phyloP scores from a whole-genome alignment of 2,329 filamentous ascomycete species.

The Epichloe sibirici region DNA sequence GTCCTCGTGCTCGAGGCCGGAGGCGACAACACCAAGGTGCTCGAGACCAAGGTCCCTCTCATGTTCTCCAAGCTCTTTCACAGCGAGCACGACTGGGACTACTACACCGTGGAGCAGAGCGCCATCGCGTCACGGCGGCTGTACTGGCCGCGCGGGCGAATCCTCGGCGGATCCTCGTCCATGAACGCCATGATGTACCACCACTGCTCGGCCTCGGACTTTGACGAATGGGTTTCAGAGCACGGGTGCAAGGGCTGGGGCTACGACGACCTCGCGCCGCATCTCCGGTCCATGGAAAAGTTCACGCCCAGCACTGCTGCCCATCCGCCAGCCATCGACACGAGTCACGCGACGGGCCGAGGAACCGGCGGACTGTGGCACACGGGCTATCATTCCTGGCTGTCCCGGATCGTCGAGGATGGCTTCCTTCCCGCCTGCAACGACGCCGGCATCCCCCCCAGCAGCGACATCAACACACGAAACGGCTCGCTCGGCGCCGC shows the following conservation, averaged over 20 bases:
- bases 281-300: conserved; percentile 10
- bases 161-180: conserved; percentile 12
- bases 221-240: conserved; percentile 10
- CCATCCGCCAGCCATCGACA: conserved; percentile 7
- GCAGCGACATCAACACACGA: conserved; percentile 9
- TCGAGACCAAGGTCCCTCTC: conserved; percentile 9
- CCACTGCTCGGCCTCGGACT: conserved; percentile 11
- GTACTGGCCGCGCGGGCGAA: conserved; percentile 13
- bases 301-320: conserved; percentile 9
- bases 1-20: conserved; percentile 11
- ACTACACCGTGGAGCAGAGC: conserved; percentile 11
- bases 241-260: conserved; percentile 11
- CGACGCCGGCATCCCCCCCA: conserved; percentile 6
- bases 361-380: conserved; percentile 9
- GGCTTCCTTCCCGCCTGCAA: conserved; percentile 10
- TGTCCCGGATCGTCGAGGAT: conserved; percentile 7
- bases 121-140: conserved; percentile 11
- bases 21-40: conserved; percentile 9
- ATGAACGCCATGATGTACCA: conserved; percentile 16
- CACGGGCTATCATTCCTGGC: conserved; percentile 10
- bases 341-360: conserved; percentile 3
- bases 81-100: conserved; percentile 14
- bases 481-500: conserved; percentile 9
- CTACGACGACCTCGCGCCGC: conserved; percentile 11
- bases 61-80: conserved; percentile 12